Evolutionary conservation across 768 basidiomycete genomes (phyloP), one percentile per base, ranked within the genome.

Genomic region (Dioszegia hungarica): DNA sequence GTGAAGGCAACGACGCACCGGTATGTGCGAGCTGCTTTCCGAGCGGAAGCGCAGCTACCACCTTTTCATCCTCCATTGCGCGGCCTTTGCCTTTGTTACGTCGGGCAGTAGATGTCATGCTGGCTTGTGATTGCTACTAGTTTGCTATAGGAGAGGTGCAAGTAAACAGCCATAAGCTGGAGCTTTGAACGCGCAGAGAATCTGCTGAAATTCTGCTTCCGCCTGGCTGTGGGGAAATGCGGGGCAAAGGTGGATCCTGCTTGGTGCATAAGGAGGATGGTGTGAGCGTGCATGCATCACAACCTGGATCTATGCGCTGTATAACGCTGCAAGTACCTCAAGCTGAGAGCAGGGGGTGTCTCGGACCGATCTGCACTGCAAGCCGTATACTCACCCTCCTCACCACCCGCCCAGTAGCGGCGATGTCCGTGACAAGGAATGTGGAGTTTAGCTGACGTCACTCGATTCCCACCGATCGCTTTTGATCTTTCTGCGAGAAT

Each of bases 21-120:
- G 88, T 90, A 24, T 91, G 91, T 19, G 91, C 92, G 41, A 98
- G 84, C 72, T 88, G 87, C 78, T 95, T 95, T 56, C 85, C 92
- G 28, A 95, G 77, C 0, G 92, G 91, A 56, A 75, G 84, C 82
- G 20, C 79, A 74, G 63, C 66, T 14, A 60, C 36, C 11, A 50
- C 37, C 8, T 57, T 50, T 11, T 56, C 62, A 0, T 56, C 47
- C 5, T 57, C 54, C 17, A 45, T 43, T 6, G 64, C 63, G 1
- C 63, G 31, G 0, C 61, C 59, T 38, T 68, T 67, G 3, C 70
- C 70, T 39, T 72, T 69, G 37, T 38, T 51, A 3, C 37, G 19
- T 17, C 49, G 34, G 5, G 25, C 36, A 38, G 11, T 60, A 12
- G 38, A 43, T 17, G 31, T 38, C 44, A 44, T 52, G 19, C 8